phyloP scores from a whole-genome alignment of 176 grass and related monocot species.

The Rhipidocladum racemiflorum region DNA sequence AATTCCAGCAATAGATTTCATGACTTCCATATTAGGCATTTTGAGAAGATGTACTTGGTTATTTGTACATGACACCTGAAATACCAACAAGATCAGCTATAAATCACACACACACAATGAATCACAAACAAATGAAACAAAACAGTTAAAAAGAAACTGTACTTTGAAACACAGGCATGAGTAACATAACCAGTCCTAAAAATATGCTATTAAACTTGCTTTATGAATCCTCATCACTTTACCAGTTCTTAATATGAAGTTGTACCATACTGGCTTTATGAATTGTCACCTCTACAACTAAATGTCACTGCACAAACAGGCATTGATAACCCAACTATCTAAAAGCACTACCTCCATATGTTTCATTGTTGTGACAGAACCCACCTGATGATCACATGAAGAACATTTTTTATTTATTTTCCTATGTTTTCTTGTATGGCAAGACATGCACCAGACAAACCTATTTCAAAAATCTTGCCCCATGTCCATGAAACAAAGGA shows the following conservation, averaged over 20 bases:
- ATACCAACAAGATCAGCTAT: constrained; percentile 5
- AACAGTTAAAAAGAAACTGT: background rate
- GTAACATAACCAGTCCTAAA: background rate
- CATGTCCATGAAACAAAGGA: background rate
- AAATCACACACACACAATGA: background rate
- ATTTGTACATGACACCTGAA: constrained; percentile 78
- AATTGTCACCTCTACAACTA: background rate
- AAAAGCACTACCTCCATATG: background rate
- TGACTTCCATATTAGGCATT: constrained; percentile 94
- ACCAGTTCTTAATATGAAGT: constrained; percentile 9
- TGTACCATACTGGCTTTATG: background rate
- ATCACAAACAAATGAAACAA: background rate
- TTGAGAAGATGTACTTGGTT: constrained; percentile 76
- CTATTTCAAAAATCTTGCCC: background rate
- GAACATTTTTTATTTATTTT: background rate
- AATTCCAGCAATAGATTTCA: constrained; percentile 84
- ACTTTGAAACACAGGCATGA: background rate
- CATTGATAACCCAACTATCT: background rate
- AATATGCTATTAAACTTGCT: background rate
- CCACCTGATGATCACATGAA: background rate
- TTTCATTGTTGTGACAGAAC: background rate
- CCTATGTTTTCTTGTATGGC: background rate
- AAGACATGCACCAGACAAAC: background rate
- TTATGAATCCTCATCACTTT: background rate
- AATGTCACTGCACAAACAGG: background rate